These are phyloP conservation scores for Candida lessepsii DNA, from an alignment of 805 yeast genomes.

Conservation along the genomic window DNA sequence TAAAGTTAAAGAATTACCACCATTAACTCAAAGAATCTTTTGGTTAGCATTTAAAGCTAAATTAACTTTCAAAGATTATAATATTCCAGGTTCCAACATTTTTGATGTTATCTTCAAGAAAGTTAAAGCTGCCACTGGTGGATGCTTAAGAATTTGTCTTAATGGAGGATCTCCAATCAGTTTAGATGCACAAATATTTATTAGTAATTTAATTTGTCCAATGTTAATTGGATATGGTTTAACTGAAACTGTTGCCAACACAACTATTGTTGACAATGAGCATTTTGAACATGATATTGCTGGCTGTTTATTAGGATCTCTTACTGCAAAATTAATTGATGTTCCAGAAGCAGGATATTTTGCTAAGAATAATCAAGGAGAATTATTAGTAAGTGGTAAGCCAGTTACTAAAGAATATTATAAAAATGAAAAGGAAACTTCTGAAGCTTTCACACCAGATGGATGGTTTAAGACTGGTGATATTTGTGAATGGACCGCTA, in stretches of 20 bases:
- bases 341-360: conserved; percentile 88
- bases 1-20: conserved; percentile 67
- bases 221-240: conserved; percentile 94
- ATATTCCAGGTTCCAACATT: conserved; percentile 70
- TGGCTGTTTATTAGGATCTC: conserved; percentile 80
- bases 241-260: conserved; percentile 93
- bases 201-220: conserved; percentile 74
- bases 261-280: conserved; percentile 63
- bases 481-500: conserved; percentile 86
- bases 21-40: conserved; percentile 71
- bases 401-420: conserved; percentile 76
- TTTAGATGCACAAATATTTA: conserved; percentile 74
- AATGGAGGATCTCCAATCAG: conserved; percentile 95
- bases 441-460: conserved; percentile 67
- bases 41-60: conserved; percentile 87
- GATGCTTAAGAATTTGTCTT: conserved; percentile 65
- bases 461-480: conserved; percentile 98
- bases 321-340: conserved; percentile 86
- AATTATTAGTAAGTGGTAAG: conserved; percentile 75
- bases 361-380: conserved; percentile 92
- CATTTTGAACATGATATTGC: conserved; percentile 71
- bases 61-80: conserved; percentile 55
- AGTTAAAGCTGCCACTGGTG: conserved; percentile 94
- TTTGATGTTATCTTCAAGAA: conserved; percentile 84
- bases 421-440: conserved; percentile 79